Base-by-base conservation (phyloP, 2,329 filamentous ascomycete genomes). In the Emergomyces orientalis region DNA sequence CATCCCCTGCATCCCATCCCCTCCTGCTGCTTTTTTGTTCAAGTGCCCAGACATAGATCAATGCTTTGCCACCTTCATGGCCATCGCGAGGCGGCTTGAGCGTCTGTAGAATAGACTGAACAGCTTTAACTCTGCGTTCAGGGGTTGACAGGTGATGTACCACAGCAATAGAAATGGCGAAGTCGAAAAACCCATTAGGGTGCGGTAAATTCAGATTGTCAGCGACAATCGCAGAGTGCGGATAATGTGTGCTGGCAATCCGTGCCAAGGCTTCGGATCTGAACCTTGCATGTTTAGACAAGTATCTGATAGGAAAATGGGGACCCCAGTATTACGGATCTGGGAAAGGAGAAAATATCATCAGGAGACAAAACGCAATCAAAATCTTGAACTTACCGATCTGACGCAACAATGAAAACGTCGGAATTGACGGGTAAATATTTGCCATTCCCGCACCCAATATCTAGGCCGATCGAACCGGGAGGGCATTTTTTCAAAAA, bases 371-470 rank as follows among this genome's bases (percentile, higher is more conserved):
- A 17, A 25, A 22, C 9, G 3, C 25, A 17, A 25, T 22, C n/a
- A 59, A 65, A 60, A 62, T 51, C 9, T 19, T 43, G 63, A 51
- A 79, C 80, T 69, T 85, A 95, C 79, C 91, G 85, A 79, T 97
- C 94, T 62, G 88, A 93, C 63, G 86, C 93, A 64, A 97, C 74
- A 61, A 97, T 88, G 77, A 89, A 91, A 58, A 96, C 78, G 69
- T 84, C 77, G 27, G 81, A 82, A 76, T 95, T 95, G 63, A 96
- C 88, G 64, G 83, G 80, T 65, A 97, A 80, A 74, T 97, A 97
- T 80, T 97, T 97, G 68, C 94, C 94, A 78, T 99, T 99, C 64
- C 94, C 94, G 77, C 94, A 97, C 65, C 94, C 94, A 63, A 97
- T 82, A 76, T 99, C 94, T 39, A 96, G 81, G 11, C 94, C 94